A percentile compares a stretch with the other conserved stretches of the same genome.
phyloP scores from a whole-genome alignment of 257 asterid genomes.

The Solanum pinnatisectum region DNA sequence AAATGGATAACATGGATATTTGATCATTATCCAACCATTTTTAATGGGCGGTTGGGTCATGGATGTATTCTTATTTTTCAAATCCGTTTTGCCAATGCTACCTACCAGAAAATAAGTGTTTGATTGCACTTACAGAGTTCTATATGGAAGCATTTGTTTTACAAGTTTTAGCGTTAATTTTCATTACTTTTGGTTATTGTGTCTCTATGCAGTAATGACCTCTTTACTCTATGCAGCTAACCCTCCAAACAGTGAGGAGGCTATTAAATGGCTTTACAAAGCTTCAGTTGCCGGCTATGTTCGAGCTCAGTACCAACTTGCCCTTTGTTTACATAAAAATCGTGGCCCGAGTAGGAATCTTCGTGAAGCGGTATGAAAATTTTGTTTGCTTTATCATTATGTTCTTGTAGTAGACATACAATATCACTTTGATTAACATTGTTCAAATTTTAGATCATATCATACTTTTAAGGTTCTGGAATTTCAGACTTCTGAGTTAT shows the following conservation, averaged over 20 bases:
- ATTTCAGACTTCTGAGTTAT: neutral
- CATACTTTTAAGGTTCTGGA: neutral
- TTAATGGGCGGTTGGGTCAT: neutral
- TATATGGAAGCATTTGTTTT: neutral
- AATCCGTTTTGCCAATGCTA: neutral
- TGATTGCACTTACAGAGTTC: neutral
- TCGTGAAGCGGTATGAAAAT: conserved; percentile 53
- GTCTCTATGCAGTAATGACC: neutral
- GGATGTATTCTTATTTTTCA: neutral
- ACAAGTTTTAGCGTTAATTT: neutral
- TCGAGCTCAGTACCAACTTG: conserved; percentile 95
- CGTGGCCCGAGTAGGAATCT: conserved; percentile 46
- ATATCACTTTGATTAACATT: neutral
- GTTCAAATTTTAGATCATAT: neutral
- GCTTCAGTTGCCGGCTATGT: conserved; percentile 75
- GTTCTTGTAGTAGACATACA: neutral
- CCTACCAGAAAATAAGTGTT: neutral
- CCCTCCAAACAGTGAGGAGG: conserved; percentile 55
- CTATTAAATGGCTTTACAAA: conserved; percentile 54
- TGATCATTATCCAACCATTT: neutral
- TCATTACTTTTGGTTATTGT: neutral
- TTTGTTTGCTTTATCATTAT: neutral
- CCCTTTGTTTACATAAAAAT: conserved; percentile 82
- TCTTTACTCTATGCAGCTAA: conserved; percentile 32
- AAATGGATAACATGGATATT: neutral